phyloP scores from a whole-genome alignment of 768 basidiomycete genomes.

The Pulveroboletus sp. region DNA sequence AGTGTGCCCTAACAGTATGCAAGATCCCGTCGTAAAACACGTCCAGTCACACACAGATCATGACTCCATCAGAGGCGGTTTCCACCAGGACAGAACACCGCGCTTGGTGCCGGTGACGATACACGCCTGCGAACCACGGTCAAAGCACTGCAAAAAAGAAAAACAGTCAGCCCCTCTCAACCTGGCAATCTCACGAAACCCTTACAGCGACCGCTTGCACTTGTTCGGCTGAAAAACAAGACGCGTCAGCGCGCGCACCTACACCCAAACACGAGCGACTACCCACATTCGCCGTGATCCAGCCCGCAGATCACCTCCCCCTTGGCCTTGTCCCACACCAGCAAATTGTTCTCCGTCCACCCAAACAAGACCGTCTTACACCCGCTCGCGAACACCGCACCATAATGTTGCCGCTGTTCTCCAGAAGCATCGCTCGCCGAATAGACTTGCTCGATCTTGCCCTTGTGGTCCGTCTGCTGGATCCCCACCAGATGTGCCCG shows the following conservation, averaged over 20 bases:
- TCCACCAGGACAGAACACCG: conserved; percentile 59
- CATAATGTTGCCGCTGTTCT: conserved; percentile 36
- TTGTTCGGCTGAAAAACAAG: conserved; percentile 25
- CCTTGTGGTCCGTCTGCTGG: conserved; percentile 46
- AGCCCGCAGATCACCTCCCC: conserved; percentile 54
- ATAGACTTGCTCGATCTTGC: conserved; percentile 51
- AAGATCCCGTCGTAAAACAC: too few relatives aligned
- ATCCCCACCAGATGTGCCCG: conserved; percentile 50
- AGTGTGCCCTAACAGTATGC: conserved; percentile 28
- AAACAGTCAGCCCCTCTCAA: conserved; percentile 26
- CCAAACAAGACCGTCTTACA: conserved; percentile 59
- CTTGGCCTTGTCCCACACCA: conserved; percentile 61
- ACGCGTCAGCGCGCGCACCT: conserved; percentile 6
- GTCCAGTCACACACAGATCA: conserved; percentile 30
- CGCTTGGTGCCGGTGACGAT: conserved; percentile 56
- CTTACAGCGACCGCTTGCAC: conserved; percentile 36
- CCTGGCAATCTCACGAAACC: not conserved
- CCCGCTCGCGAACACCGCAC: conserved; percentile 50
- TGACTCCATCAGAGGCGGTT: conserved; percentile 26
- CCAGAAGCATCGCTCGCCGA: conserved; percentile 34
- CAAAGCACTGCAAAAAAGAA: conserved; percentile 37
- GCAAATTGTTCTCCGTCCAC: conserved; percentile 46
- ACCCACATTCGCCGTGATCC: conserved; percentile 56
- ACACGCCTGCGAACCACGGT: conserved; percentile 36
- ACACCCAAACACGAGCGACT: not conserved